Evolutionary conservation across 768 basidiomycete genomes (phyloP).

Genomic region (Macrolepiota dolichaula): DNA sequence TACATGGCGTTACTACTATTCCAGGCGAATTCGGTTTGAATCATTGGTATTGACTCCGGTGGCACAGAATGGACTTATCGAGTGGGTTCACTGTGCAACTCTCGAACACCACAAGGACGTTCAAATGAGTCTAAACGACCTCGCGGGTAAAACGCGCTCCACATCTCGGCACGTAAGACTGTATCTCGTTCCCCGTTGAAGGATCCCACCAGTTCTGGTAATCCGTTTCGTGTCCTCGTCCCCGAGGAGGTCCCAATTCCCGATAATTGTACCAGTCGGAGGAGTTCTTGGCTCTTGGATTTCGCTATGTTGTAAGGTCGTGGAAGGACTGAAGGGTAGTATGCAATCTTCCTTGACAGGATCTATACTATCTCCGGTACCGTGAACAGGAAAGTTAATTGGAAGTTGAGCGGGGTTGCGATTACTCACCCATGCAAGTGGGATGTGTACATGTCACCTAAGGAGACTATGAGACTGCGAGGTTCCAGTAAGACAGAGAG

Average conservation of each 20-base stretch:
- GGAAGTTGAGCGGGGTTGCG: conserved; percentile 3
- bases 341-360: conserved; percentile 48
- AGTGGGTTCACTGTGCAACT: not conserved
- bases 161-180: conserved; percentile 89
- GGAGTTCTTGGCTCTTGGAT: not conserved
- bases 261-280: conserved; percentile 29
- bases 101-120: not conserved
- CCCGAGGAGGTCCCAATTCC: conserved; percentile 55
- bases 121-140: conserved; percentile 24
- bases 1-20: not conserved
- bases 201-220: conserved; percentile 43
- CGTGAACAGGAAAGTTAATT: not conserved
- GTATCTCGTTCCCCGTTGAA: conserved; percentile 60
- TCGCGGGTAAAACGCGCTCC: conserved; percentile 48
- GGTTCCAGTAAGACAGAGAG: conserved; percentile 80
- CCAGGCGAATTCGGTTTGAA: not conserved
- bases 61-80: not conserved
- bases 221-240: conserved; percentile 33
- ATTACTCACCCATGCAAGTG: conserved; percentile 68
- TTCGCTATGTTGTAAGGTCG: conserved; percentile 19
- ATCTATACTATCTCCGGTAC: conserved; percentile 47
- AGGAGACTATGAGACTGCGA: conserved; percentile 80
- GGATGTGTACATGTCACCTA: conserved; percentile 59
- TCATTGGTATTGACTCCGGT: not conserved
- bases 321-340: conserved; percentile 20